These are phyloP conservation scores for Scheffersomyces lignicola DNA, from an alignment of 1,139 yeast species.

Conservation along the genomic window DNA sequence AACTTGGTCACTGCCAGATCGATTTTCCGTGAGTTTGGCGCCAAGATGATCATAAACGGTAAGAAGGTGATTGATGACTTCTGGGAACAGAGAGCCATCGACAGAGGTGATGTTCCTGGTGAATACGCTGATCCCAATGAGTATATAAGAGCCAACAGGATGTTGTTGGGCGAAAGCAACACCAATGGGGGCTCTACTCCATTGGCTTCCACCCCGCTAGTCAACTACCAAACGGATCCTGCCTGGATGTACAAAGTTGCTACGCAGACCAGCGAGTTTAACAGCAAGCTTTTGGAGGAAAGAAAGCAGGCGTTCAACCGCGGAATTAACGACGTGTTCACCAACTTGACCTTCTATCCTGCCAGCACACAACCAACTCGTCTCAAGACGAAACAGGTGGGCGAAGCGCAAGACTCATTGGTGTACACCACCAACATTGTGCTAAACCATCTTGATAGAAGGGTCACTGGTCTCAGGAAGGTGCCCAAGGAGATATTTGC, in stretches of 20 bases:
- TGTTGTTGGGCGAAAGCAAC: slow-evolving; percentile 20
- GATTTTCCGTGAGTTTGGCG: slow-evolving; percentile 90
- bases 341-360: slow-evolving; percentile 77
- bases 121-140: slow-evolving; percentile 79
- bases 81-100: slow-evolving; percentile 73
- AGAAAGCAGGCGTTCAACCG: slow-evolving; percentile 54
- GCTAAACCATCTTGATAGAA: slow-evolving; percentile 21
- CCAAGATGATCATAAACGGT: slow-evolving; percentile 78
- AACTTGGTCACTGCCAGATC: slow-evolving; percentile 90
- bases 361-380: slow-evolving; percentile 69
- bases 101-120: slow-evolving; percentile 74
- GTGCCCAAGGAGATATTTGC: slow-evolving; percentile 61
- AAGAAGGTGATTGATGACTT: slow-evolving; percentile 83
- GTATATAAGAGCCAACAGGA: slow-evolving; percentile 21
- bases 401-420: slow-evolving; percentile 21
- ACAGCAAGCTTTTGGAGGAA: slow-evolving; percentile 59
- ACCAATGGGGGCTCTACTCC: slow-evolving; percentile 30
- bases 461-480: slow-evolving; percentile 61
- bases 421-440: slow-evolving; percentile 46
- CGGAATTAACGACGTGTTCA: slow-evolving; percentile 78
- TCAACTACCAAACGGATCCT: slow-evolving; percentile 57
- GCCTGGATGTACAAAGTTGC: slow-evolving; percentile 92
- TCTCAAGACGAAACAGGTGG: slow-evolving; percentile 21
- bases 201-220: slow-evolving; percentile 40
- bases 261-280: slow-evolving; percentile 67